A percentile compares a stretch with the other conserved stretches of the same genome.
These are phyloP conservation scores for Cyanodermella asteris DNA, from an alignment of 2,329 filamentous ascomycete genomes.

Conservation along the genomic window DNA sequence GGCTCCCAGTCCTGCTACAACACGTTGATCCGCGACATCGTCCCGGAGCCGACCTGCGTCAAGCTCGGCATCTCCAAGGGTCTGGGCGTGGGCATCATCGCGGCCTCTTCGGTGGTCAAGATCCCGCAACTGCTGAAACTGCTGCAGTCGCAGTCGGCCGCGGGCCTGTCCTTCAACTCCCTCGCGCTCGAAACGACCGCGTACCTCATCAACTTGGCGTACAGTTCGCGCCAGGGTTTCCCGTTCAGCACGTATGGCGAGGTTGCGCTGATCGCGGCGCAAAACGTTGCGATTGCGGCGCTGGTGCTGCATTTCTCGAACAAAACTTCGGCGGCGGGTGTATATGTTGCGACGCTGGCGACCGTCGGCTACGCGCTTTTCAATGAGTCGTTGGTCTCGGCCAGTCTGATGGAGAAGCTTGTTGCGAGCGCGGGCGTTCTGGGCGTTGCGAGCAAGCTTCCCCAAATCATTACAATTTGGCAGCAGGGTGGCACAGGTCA, in stretches of 20 bases:
- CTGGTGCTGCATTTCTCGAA: slow-evolving; percentile 71
- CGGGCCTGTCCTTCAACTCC: slow-evolving; percentile 69
- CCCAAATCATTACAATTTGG: slow-evolving; percentile 78
- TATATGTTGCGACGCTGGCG: slow-evolving; percentile 59
- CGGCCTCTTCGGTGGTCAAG: slow-evolving; percentile 77
- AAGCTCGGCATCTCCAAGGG: slow-evolving; percentile 82
- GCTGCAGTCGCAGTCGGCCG: slow-evolving; percentile 53
- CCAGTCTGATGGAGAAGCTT: slow-evolving; percentile 46
- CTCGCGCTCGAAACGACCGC: slow-evolving; percentile 80
- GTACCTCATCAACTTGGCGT: slow-evolving; percentile 75
- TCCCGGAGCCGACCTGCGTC: slow-evolving; percentile 55
- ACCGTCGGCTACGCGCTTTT: slow-evolving; percentile 50
- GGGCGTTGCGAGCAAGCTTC: slow-evolving; percentile 74
- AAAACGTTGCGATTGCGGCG: slow-evolving; percentile 77
- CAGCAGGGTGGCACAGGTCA: slow-evolving; percentile 76
- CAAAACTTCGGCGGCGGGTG: slow-evolving; percentile 42
- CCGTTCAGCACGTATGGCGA: slow-evolving; percentile 96
- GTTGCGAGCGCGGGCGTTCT: slow-evolving; percentile 70
- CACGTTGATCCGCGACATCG: slow-evolving; percentile 63
- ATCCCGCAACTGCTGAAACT: slow-evolving; percentile 94
- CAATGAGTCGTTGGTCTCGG: slow-evolving; percentile 39
- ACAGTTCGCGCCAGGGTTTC: slow-evolving; percentile 77
- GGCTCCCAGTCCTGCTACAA: slow-evolving; percentile 65
- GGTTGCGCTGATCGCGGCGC: slow-evolving; percentile 71
- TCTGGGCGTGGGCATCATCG: slow-evolving; percentile 83